These are phyloP conservation scores for Cystofilobasidium macerans DNA, from an alignment of 768 basidiomycete species.

Conservation along the genomic window DNA sequence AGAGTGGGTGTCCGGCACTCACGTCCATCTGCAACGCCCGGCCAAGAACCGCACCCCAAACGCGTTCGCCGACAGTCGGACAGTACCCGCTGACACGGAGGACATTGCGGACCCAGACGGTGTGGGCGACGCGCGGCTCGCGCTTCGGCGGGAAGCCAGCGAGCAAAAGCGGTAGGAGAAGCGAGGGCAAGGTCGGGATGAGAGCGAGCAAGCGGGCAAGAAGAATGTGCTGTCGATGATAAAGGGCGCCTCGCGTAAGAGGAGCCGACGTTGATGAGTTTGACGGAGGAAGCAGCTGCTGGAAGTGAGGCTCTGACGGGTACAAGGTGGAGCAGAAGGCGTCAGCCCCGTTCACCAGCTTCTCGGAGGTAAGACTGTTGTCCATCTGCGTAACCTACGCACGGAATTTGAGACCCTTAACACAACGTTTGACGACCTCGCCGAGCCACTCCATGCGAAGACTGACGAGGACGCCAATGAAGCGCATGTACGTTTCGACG, in stretches of 20 bases:
- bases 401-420: constrained; percentile 84
- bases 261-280: constrained; percentile 40
- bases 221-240: constrained; percentile 74
- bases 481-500: constrained; percentile 77
- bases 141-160: constrained; percentile 88
- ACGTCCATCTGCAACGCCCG: constrained; percentile 95
- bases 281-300: constrained; percentile 8
- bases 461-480: constrained; percentile 81
- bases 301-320: constrained; percentile 15
- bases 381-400: not conserved
- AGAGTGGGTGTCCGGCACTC: constrained; percentile 35
- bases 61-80: constrained; percentile 66
- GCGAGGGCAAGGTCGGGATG: constrained; percentile 80
- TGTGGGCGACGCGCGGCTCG: constrained; percentile 63
- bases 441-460: constrained; percentile 85
- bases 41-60: constrained; percentile 77
- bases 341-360: not conserved
- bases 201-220: constrained; percentile 77
- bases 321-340: not conserved
- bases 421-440: constrained; percentile 65
- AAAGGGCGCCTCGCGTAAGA: constrained; percentile 68
- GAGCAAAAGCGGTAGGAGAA: constrained; percentile 71
- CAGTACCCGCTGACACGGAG: constrained; percentile 76
- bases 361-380: too few species aligned
- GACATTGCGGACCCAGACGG: constrained; percentile 82